phyloP scores from a whole-genome alignment of 2,329 filamentous ascomycete genomes.

The Knufia petricola region DNA sequence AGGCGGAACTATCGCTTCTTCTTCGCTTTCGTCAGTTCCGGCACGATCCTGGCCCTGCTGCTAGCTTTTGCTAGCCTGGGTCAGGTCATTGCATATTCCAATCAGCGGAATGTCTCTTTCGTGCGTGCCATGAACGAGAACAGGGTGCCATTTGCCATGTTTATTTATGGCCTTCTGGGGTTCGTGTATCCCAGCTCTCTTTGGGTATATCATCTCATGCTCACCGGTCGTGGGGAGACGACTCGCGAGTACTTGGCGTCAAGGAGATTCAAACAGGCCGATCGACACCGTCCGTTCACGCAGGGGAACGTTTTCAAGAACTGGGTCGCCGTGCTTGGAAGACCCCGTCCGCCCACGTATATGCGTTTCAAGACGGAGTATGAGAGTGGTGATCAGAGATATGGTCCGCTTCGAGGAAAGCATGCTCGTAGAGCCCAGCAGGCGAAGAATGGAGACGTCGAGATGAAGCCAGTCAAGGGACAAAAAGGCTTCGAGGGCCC shows the following conservation, averaged over 20 bases:
- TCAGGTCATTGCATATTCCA: conserved; percentile 66
- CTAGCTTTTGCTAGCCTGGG: conserved; percentile 68
- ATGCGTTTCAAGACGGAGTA: conserved; percentile 74
- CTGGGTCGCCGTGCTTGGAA: conserved; percentile 68
- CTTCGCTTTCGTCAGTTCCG: conserved; percentile 76
- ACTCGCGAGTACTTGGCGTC: conserved; percentile 93
- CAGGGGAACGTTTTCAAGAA: conserved; percentile 68
- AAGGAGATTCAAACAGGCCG: conserved; percentile 86
- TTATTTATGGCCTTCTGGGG: conserved; percentile 68
- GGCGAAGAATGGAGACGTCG: conserved; percentile 50
- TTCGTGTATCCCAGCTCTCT: conserved; percentile 74
- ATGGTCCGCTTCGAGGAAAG: conserved; percentile 51
- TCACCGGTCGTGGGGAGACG: conserved; percentile 85
- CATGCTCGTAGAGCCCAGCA: conserved; percentile 40
- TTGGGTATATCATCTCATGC: conserved; percentile 80
- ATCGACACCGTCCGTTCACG: conserved; percentile 83
- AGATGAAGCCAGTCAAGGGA: conserved; percentile 59
- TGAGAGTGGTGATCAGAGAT: conserved; percentile 71
- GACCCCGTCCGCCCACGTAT: conserved; percentile 80
- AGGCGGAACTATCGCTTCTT: conserved; percentile 97
- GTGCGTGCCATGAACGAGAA: conserved; percentile 57
- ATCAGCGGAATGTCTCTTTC: conserved; percentile 57
- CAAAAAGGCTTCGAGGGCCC: conserved; percentile 22
- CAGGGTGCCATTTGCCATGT: conserved; percentile 76
- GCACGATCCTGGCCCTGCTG: conserved; percentile 66